Conservation (phyloP, 345 rosid genomes). For the Melastoma malabathricum region DNA sequence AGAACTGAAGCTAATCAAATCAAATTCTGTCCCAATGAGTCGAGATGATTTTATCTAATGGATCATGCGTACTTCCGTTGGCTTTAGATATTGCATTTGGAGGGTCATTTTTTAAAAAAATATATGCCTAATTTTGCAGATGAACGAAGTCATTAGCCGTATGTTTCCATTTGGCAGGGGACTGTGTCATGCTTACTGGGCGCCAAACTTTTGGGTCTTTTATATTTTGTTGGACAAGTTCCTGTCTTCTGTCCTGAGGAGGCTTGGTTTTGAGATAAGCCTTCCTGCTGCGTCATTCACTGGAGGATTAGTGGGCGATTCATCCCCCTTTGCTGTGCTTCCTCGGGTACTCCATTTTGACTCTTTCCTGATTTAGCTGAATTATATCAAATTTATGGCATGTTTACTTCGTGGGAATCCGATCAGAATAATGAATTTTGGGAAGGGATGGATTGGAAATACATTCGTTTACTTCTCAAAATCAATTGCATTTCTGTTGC, state of each 20-base stretch:
- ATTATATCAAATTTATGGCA: background rate
- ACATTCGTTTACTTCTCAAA: too few species aligned
- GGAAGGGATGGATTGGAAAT: background rate
- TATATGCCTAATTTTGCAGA: slow-evolving; percentile 34
- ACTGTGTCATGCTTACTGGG: slow-evolving; percentile 95
- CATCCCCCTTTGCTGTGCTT: slow-evolving; percentile 60
- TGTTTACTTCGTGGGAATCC: background rate
- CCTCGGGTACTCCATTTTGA: slow-evolving; percentile 38
- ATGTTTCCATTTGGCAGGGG: slow-evolving; percentile 99
- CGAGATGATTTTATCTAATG: too few species aligned
- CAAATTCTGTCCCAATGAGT: too few species aligned
- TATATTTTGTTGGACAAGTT: slow-evolving; percentile 72
- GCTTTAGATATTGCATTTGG: too few species aligned
- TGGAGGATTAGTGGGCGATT: slow-evolving; percentile 77
- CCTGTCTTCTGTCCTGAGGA: slow-evolving; percentile 40
- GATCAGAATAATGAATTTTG: background rate
- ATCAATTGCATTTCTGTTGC: too few species aligned
- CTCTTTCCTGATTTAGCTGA: background rate
- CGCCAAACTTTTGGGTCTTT: slow-evolving; percentile 94
- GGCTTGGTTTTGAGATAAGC: slow-evolving; percentile 37
- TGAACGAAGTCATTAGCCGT: slow-evolving; percentile 52
- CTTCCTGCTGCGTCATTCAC: slow-evolving; percentile 70
- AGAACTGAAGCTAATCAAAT: too few species aligned
- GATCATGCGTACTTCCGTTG: too few species aligned
- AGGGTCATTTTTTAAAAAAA: background rate